These are phyloP conservation scores for Aspergillus brasiliensis DNA, from an alignment of 2,329 filamentous ascomycete genomes.

Conservation along the genomic window DNA sequence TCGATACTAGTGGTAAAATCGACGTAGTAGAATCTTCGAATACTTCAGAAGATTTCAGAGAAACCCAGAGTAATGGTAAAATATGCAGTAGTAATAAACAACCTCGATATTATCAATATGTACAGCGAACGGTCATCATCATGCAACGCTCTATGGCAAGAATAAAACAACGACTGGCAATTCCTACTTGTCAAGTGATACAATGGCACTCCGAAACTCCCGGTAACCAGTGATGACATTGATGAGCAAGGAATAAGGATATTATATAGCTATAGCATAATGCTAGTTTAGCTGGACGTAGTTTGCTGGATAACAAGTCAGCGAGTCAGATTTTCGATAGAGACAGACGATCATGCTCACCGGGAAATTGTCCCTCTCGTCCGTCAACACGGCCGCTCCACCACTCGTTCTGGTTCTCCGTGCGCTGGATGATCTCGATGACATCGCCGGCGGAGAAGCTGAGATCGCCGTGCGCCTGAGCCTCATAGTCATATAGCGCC, in stretches of 20 bases:
- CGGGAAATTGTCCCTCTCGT: slow-evolving; percentile 89
- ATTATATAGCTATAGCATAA: slow-evolving; percentile 12
- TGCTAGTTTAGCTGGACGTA: slow-evolving; percentile 40
- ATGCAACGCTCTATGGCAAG: slow-evolving; percentile 11
- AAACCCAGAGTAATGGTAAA: neutral
- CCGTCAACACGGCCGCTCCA: slow-evolving; percentile 83
- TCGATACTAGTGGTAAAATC: too few relatives aligned
- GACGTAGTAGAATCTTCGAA: too few relatives aligned
- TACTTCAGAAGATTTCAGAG: too few relatives aligned
- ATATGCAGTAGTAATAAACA: neutral
- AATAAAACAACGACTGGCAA: slow-evolving; percentile 1
- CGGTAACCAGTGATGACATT: slow-evolving; percentile 2
- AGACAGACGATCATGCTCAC: slow-evolving; percentile 54
- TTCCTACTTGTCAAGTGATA: slow-evolving; percentile 6
- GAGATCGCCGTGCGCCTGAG: slow-evolving; percentile 90
- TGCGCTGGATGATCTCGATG: slow-evolving; percentile 83
- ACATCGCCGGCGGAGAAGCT: slow-evolving; percentile 85
- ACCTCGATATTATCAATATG: slow-evolving; percentile 4
- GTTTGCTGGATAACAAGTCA: slow-evolving; percentile 34
- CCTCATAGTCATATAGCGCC: slow-evolving; percentile 93
- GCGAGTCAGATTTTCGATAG: neutral
- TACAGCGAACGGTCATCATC: slow-evolving; percentile 7
- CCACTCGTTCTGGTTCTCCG: slow-evolving; percentile 95
- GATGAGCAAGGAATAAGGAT: slow-evolving; percentile 11
- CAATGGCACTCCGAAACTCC: slow-evolving; percentile 8